Evolutionary conservation across 2,329 filamentous ascomycete species (phyloP), one percentile per base, ranked within the genome.

Genomic region (Capronia epimyces): DNA sequence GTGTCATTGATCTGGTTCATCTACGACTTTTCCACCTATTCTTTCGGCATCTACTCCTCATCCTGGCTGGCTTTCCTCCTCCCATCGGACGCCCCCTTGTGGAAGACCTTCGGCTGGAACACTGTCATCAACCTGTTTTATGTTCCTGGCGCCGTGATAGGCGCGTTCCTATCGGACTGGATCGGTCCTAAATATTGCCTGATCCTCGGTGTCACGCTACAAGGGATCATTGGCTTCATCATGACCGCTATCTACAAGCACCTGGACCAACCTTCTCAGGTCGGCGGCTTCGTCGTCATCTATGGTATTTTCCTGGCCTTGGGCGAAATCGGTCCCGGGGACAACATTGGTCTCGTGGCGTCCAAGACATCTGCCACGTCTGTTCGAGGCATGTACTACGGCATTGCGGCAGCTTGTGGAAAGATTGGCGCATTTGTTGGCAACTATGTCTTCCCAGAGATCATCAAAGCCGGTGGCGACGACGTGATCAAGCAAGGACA

Each of bases 91-190:
- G 75, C 80, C 0, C 78, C 84, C 0, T 72, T 95, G 1, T 91
- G 87, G 64, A 86, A 85, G 56, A 72, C 82, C 9, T 90, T 95
- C 55, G 90, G 89, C 34, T 95, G 89, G 89, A 89, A 88, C 65
- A 89, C 86, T 0, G 78, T 95, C 36, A 82, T 94, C 72, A 95
- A 93, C 67, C 72, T 89, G 56, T 95, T 95, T 68, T 94, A 94
- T 68, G 78, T 95, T 43, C 89, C 89, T 0, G 90, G 90, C 1
- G 87, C 87, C 20, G 74, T 90, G 46, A 68, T 86, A 2, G 90
- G 90, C 16, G 86, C 87, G 0, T 86, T 86, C 49, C 72, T 86
- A 5, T 85, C 82, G 21, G 90, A 96, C 69, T 82, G 77, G 71
- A 72, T 94, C 44, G 90, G 90, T 0, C 89, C 90, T 0, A 83